Conservation (phyloP, 805 yeast species). For the Kuraishia ogatae region DNA sequence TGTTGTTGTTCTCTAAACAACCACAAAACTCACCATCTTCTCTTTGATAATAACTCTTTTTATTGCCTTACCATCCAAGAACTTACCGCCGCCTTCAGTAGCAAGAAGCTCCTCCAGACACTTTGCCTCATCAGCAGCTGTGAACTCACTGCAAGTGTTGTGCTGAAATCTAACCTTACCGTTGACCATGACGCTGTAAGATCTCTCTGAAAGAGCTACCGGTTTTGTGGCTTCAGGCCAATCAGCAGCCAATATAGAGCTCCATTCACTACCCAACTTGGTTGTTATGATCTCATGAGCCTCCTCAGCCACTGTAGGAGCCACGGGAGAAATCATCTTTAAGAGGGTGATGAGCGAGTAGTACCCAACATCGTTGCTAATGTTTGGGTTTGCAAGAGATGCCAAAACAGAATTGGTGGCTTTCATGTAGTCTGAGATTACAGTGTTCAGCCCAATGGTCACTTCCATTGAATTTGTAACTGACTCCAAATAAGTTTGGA, state of each 20-base stretch:
- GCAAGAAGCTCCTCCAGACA: conserved; percentile 27
- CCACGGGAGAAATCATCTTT: conserved; percentile 66
- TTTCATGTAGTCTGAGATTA: conserved; percentile 87
- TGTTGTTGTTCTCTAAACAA: not conserved
- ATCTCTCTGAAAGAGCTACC: conserved; percentile 27
- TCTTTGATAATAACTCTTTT: conserved; percentile 49
- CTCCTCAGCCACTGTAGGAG: conserved; percentile 80
- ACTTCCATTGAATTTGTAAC: conserved; percentile 53
- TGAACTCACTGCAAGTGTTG: conserved; percentile 23
- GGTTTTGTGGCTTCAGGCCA: conserved; percentile 53
- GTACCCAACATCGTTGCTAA: conserved; percentile 32
- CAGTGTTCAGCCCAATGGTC: conserved; percentile 67
- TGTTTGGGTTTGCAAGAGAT: conserved; percentile 26
- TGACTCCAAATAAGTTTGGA: conserved; percentile 35
- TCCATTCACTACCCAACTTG: conserved; percentile 24
- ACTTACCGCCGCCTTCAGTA: conserved; percentile 29
- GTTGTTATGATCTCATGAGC: conserved; percentile 47
- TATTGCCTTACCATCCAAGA: conserved; percentile 31
- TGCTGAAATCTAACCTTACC: conserved; percentile 55
- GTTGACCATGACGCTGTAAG: conserved; percentile 59
- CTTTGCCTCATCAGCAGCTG: conserved; percentile 20
- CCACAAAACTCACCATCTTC: conserved; percentile 36
- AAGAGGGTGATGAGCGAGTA: conserved; percentile 46
- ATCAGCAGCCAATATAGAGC: conserved; percentile 42
- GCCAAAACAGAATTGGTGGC: conserved; percentile 43